Evolutionary conservation across 164 flowering plant species (phyloP), one percentile per base, ranked within the genome.

Genomic region (Vitis rotundifolia): DNA sequence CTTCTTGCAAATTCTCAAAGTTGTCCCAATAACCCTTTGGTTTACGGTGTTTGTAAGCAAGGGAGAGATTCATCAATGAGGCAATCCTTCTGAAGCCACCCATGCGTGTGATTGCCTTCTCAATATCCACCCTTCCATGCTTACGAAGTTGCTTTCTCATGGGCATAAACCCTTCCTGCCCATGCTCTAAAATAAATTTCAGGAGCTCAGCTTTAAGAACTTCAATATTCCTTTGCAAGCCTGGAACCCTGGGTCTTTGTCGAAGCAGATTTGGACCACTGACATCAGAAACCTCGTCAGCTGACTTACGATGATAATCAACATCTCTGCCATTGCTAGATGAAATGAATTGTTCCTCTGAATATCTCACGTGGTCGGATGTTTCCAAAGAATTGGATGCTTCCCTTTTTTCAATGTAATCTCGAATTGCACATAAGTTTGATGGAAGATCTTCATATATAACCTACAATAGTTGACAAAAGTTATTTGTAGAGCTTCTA

Each of bases 381-480:
- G 75, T 62, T 56, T 71, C 82, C 49, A 50, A 11, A 29, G 83
- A 69, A 44, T 67, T 68, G 66, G 68, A 29, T 48, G 69, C 80
- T 64, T 74, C 86, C 75, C 75, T 82, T 59, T 86, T 85, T 70
- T 94, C 99, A 59, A 91, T 67, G 70, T 81, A 88, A 78, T 94
- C 99, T 68, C 94, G 88, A 68, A 94, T 92, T 56, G 97, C 96
- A 84, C 94, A 87, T 70, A 94, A 79, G 69, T 94, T 94, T 78
- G 99, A 94, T 71, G 98, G 97, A 47, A 94, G 97, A 82, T 94
- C 99, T 83, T 94, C 97, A 66, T 94, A 94, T 63, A 94, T 88
- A 69, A 94, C 97, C 99, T 94, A 76, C 54, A 79, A 61, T 50
- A 37, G 7, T 13, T 16, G 22, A 5, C 58, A 49, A 1, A 63